Conservation (phyloP, 2,329 filamentous ascomycete genomes). For the Sordariomycetes sp. region DNA sequence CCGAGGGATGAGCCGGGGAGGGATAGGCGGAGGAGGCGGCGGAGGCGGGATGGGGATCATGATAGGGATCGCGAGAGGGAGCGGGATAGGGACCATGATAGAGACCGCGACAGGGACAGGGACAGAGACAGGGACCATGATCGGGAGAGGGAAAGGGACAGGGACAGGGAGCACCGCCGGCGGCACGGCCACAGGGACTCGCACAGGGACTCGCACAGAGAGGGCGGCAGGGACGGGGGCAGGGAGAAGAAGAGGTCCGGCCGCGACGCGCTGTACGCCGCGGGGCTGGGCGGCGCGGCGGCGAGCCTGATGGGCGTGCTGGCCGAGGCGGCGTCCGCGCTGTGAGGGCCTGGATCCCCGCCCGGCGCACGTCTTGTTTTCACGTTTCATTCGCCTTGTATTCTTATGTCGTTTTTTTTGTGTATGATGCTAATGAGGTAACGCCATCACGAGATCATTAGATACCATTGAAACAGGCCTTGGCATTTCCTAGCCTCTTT, state of each 20-base stretch:
- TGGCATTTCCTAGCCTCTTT: too few relatives aligned
- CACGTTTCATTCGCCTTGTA: neutral
- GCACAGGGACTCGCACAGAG: slow-evolving; percentile 13
- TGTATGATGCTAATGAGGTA: too few relatives aligned
- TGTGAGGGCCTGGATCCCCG: neutral
- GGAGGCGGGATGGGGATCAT: slow-evolving; percentile 17
- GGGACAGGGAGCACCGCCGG: slow-evolving; percentile 14
- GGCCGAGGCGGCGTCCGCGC: slow-evolving; percentile 36
- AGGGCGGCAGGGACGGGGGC: slow-evolving; percentile 10
- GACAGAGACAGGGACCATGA: slow-evolving; percentile 25
- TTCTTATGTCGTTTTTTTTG: neutral
- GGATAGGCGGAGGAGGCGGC: slow-evolving; percentile 17
- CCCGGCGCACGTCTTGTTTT: neutral
- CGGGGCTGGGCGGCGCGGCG: slow-evolving; percentile 50
- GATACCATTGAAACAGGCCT: neutral
- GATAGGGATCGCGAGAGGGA: slow-evolving; percentile 9
- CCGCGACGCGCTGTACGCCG: slow-evolving; percentile 44
- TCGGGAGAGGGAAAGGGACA: slow-evolving; percentile 31
- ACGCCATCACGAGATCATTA: too few relatives aligned
- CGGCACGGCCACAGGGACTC: slow-evolving; percentile 17
- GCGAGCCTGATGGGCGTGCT: slow-evolving; percentile 47
- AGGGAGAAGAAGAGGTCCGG: slow-evolving; percentile 31
- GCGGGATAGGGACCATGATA: slow-evolving; percentile 13
- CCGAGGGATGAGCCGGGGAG: slow-evolving; percentile 18
- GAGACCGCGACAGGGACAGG: slow-evolving; percentile 27